Conservation (phyloP, 768 basidiomycete species). For the Kwoniella mangroviensis region DNA sequence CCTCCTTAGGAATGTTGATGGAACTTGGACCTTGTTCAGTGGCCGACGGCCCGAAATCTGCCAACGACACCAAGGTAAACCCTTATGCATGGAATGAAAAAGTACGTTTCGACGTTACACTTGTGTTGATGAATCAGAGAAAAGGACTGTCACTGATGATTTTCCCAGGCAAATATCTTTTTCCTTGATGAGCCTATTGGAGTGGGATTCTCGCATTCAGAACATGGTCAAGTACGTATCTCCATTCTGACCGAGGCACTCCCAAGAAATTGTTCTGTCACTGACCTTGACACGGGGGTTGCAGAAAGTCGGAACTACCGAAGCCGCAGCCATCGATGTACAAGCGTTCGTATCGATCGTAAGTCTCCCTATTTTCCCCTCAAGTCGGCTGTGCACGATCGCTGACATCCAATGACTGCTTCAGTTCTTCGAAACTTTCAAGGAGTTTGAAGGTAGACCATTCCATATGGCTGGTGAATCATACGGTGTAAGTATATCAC, state of each 20-base stretch:
- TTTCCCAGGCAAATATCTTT: constrained; percentile 55
- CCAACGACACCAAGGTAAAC: constrained; percentile 56
- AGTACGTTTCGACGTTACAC: too few species aligned
- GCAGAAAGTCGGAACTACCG: constrained; percentile 73
- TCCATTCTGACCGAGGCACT: too few species aligned
- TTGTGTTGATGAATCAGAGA: not conserved
- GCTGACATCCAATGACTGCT: too few species aligned
- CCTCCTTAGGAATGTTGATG: constrained; percentile 71
- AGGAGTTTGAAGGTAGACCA: constrained; percentile 69
- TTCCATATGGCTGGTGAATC: constrained; percentile 75
- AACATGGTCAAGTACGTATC: constrained; percentile 63
- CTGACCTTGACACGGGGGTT: too few species aligned
- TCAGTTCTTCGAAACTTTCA: constrained; percentile 82
- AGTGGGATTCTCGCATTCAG: constrained; percentile 61
- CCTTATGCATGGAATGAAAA: constrained; percentile 59
- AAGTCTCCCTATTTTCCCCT: too few species aligned
- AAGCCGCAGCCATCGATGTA: constrained; percentile 77
- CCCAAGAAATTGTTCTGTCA: too few species aligned
- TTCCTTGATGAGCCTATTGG: constrained; percentile 67
- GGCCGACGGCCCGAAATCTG: constrained; percentile 50
- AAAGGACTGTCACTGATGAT: not conserved
- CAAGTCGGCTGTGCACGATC: too few species aligned
- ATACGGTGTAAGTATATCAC: constrained; percentile 73
- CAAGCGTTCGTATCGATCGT: constrained; percentile 72
- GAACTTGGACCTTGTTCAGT: constrained; percentile 77